These are phyloP conservation scores for Ceratobasidium sp. DNA, from an alignment of 1,284 basidiomycete genomes.

Conservation along the genomic window DNA sequence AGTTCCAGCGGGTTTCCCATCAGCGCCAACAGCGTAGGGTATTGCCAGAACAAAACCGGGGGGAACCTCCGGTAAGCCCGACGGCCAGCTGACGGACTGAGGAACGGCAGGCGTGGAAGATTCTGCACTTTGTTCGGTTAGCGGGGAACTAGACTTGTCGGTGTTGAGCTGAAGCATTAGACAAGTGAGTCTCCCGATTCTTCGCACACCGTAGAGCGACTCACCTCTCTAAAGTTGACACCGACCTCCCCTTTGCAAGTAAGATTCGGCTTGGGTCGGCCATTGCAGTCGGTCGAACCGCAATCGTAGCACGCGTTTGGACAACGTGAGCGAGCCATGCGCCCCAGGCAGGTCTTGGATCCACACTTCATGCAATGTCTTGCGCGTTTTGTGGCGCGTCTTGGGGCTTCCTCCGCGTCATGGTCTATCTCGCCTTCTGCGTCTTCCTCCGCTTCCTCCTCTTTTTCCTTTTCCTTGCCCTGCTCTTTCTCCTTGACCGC, in stretches of 20 bases:
- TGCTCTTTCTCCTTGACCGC: constrained; percentile 7
- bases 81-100: constrained; percentile 26
- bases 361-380: constrained; percentile 44
- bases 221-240: constrained; percentile 22
- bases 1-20: constrained; percentile 27
- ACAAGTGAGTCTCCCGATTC: background rate
- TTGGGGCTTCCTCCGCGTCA: background rate
- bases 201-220: background rate
- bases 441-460: background rate
- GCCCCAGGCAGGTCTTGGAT: constrained; percentile 21
- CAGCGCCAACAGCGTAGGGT: constrained; percentile 28
- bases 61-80: constrained; percentile 19
- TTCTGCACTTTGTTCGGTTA: background rate
- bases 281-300: constrained; percentile 1
- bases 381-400: background rate
- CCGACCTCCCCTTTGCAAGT: constrained; percentile 34
- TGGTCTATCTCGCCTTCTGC: constrained; percentile 10
- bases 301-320: constrained; percentile 35
- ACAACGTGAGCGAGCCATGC: constrained; percentile 28
- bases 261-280: constrained; percentile 29
- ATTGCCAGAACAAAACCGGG: constrained; percentile 36
- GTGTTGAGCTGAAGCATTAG: background rate
- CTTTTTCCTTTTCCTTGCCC: background rate
- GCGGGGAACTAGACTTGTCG: background rate
- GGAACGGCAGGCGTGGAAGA: background rate